These are phyloP conservation scores for Conticribra guillardii DNA, from an alignment of 108 stramenopile genomes.

Conservation along the genomic window DNA sequence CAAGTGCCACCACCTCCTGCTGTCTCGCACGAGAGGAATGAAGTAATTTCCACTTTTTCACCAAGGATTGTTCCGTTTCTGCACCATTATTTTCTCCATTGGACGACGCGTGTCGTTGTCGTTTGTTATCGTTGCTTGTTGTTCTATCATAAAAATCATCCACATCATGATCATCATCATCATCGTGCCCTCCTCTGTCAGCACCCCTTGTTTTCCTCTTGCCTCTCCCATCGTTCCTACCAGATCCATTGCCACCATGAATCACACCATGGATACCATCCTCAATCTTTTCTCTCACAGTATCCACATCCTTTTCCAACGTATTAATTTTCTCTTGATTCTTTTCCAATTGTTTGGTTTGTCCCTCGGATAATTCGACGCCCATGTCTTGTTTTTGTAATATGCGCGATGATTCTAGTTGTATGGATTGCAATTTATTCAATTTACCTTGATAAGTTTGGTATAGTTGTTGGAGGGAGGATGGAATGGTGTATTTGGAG, in stretches of 20 bases:
- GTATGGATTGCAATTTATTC: conserved; percentile 66
- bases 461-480: conserved; percentile 56
- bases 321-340: conserved; percentile 30
- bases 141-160: conserved; percentile 74
- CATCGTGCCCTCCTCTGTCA: conserved; percentile 1
- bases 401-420: conserved; percentile 68
- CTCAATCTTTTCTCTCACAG: conserved; percentile 46
- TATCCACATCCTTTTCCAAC: conserved; percentile 54
- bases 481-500: conserved; percentile 47
- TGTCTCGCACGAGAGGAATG: conserved; percentile 13
- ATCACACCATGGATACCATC: conserved; percentile 44
- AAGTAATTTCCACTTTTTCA: conserved; percentile 46
- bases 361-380: conserved; percentile 69
- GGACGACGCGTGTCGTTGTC: conserved; percentile 2
- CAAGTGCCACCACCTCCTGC: conserved; percentile 23
- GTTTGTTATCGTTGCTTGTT: conserved; percentile 13
- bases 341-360: conserved; percentile 62
- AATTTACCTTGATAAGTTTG: conserved; percentile 55
- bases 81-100: conserved; percentile 8
- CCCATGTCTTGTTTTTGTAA: conserved; percentile 53
- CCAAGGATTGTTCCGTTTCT: conserved; percentile 48
- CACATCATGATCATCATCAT: conserved; percentile 66
- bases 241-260: conserved; percentile 30
- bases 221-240: background rate
- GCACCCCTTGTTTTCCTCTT: conserved; percentile 23